These are phyloP conservation scores for Malassezia brasiliensis DNA, from an alignment of 1,284 basidiomycete genomes.

Conservation along the genomic window DNA sequence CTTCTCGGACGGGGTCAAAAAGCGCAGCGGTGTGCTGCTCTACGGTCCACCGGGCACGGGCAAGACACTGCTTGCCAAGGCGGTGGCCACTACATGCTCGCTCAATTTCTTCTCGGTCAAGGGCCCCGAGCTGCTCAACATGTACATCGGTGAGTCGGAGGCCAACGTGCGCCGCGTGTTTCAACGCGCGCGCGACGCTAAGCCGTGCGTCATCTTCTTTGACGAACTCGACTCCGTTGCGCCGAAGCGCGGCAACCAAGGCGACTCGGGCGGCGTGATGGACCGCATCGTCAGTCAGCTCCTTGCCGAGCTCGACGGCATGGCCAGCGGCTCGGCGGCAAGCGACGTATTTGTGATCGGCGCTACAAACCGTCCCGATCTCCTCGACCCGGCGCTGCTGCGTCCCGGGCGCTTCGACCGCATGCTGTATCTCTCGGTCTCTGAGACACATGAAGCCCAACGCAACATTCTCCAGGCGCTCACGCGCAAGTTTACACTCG, in stretches of 20 bases:
- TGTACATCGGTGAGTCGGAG: conserved; percentile 52
- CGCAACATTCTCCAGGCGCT: conserved; percentile 77
- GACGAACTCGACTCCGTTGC: conserved; percentile 52
- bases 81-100: conserved; percentile 59
- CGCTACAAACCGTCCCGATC: conserved; percentile 51
- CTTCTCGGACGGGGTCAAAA: conserved; percentile 85
- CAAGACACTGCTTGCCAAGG: conserved; percentile 52
- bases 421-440: conserved; percentile 91
- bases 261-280: conserved; percentile 52
- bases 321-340: conserved; percentile 47
- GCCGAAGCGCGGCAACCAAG: conserved; percentile 51
- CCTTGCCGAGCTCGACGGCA: conserved; percentile 51
- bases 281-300: conserved; percentile 51
- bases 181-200: conserved; percentile 50
- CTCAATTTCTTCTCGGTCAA: conserved; percentile 53
- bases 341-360: conserved; percentile 52
- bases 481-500: conserved; percentile 81
- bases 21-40: conserved; percentile 63
- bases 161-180: conserved; percentile 52
- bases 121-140: conserved; percentile 52
- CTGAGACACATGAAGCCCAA: conserved; percentile 75
- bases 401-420: conserved; percentile 76
- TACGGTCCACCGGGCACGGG: conserved; percentile 52
- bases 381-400: conserved; percentile 51
- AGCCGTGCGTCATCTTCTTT: conserved; percentile 52